A percentile compares a stretch with the other conserved stretches of the same genome.
Evolutionary conservation across 2,329 filamentous ascomycete species (phyloP).

Genomic region (Aspergillus sp.): DNA sequence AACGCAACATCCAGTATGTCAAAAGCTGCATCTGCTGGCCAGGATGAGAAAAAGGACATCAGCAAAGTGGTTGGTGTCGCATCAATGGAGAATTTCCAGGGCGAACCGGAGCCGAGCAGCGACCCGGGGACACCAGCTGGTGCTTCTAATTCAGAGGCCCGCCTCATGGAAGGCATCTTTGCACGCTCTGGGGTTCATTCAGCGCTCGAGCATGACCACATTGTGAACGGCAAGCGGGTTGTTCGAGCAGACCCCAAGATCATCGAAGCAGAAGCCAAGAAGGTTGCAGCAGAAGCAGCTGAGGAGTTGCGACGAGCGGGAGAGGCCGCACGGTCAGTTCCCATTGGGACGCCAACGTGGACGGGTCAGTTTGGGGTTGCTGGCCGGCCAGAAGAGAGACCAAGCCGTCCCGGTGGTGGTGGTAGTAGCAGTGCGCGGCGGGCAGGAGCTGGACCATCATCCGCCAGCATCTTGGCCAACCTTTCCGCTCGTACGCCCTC

Average conservation of each 20-base stretch:
- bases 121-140: slow-evolving; percentile 17
- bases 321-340: slow-evolving; percentile 66
- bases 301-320: slow-evolving; percentile 68
- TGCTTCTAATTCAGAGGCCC: slow-evolving; percentile 54
- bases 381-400: slow-evolving; percentile 61
- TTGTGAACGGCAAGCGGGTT: slow-evolving; percentile 71
- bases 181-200: slow-evolving; percentile 79
- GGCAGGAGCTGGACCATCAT: slow-evolving; percentile 33
- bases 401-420: slow-evolving; percentile 39
- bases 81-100: slow-evolving; percentile 60
- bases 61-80: slow-evolving; percentile 57
- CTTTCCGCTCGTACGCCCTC: slow-evolving; percentile 25
- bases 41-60: slow-evolving; percentile 42
- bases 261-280: slow-evolving; percentile 75
- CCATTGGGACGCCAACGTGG: slow-evolving; percentile 87
- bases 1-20: neutral
- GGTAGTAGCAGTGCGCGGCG: slow-evolving; percentile 30
- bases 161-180: slow-evolving; percentile 86
- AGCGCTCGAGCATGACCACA: slow-evolving; percentile 89
- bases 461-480: slow-evolving; percentile 35
- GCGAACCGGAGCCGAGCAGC: slow-evolving; percentile 35
- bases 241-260: slow-evolving; percentile 71
- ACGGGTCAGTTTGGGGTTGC: slow-evolving; percentile 78
- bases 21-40: neutral
- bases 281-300: slow-evolving; percentile 72